Base-by-base conservation (phyloP, 2,329 filamentous ascomycete species). In the Talaromyces piceae region DNA sequence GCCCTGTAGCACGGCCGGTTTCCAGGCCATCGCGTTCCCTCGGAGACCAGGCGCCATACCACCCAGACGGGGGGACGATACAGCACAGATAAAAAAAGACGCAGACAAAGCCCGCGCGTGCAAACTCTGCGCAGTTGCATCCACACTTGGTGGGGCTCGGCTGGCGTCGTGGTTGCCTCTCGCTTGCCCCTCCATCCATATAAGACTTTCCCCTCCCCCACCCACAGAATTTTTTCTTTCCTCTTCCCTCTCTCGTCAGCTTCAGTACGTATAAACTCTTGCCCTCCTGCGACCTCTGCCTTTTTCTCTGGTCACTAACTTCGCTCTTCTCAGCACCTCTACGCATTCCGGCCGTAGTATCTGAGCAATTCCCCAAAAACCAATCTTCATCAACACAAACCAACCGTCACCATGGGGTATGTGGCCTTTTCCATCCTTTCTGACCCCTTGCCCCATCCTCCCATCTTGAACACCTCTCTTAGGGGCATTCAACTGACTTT, bases 341-440 rank as follows among this genome's bases (percentile, higher is more conserved):
- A 75, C 73, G 72, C 73, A 68, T 65, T 60, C 31, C 25, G 62
- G 73, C 73, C 71, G 73, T 75, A 72, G 72, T 73, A 68, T 69
- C 73, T 75, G 72, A 73, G 72, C 71, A 73, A 68, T 53, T 58
- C 55, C n/a, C n/a, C 62, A 61, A 67, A 67, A 63, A 72, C 71
- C 69, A 73, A 37, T 68, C 69, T 73, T 71, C 69, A 71, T 70
- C 65, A 67, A 60, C 66, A 56, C 55, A 56, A 63, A 59, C 70
- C 59, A 71, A 72, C 76, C 74, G 68, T 70, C 74, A 81, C 57
- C 71, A 83, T 83, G 80, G 80, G 79, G 80, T 83, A 74, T 70
- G 79, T 48, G 45, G 8, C 39, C 9, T 1, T 16, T 18, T 9
- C 28, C 13, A 13, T n/a, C n/a, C n/a, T n/a, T n/a, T n/a, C n/a